Base-by-base conservation (phyloP, 345 rosid species). In the Murraya koenigii region DNA sequence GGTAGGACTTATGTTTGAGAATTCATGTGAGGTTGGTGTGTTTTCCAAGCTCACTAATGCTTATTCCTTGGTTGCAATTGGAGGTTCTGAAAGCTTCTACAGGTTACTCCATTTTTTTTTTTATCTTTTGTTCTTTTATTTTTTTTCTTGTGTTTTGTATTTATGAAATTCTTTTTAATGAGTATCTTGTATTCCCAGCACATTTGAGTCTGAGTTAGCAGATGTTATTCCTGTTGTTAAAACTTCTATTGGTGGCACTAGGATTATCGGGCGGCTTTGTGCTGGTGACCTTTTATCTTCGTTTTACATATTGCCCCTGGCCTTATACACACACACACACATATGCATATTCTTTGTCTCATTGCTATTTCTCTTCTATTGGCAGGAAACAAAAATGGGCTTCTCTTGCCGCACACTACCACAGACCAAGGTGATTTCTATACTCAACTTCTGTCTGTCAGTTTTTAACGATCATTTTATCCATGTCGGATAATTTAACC, bases 301-400 rank as follows among this genome's bases (percentile, higher is more conserved):
- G 6, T 58, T 30, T 4, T 8, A 23, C 59, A 0, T 35, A 64
- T 7, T 62, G 41, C 13, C 39, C 22, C 25, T 20, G 19, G 30
- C 19, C 26, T 52, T 38, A 4, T 17, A 44, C 17, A 44, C 17
- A 13, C 17, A 3, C 15, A 13, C 5, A 44, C 49, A 13, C 5
- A 28, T 1, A 61, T 20, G 17, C 22, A 5, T 20, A 28, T 30
- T 32, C 36, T 36, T 67, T 25, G 30, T 76, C 8, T 13, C 20
- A 35, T 39, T 3, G 6, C 11, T 60, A 39, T 38, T 74, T 74
- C 11, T 8, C 28, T 69, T 72, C 73, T 59, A 13, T 63, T 77
- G 74, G 75, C 82, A 92, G 99, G 99, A 69, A 96, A 96, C 85
- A 96, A 94, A 77, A 92, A 94, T 17, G 99, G 97, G 55, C 97